Percentiles rank a stretch among this genome's conserved stretches.
These are phyloP conservation scores for Kalmanozyma brasiliensis DNA, from an alignment of 1,284 basidiomycete genomes.

Conservation along the genomic window DNA sequence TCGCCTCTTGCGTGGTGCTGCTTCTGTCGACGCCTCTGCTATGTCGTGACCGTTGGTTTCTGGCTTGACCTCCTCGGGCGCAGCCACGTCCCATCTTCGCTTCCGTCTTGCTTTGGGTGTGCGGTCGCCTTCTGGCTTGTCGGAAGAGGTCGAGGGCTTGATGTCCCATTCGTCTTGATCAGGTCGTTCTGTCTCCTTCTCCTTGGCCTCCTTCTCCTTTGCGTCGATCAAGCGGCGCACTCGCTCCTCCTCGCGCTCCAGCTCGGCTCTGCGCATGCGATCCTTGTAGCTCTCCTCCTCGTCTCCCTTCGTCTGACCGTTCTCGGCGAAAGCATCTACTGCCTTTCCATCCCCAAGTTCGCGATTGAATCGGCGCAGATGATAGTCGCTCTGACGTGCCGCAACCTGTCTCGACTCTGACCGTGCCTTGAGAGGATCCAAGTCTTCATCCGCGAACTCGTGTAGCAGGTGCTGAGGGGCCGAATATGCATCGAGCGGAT, in stretches of 20 bases:
- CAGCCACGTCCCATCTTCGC: conserved; percentile 85
- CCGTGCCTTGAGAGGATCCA: conserved; percentile 93
- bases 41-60: conserved; percentile 16
- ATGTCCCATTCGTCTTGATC: conserved; percentile 66
- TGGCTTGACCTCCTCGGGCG: conserved; percentile 72
- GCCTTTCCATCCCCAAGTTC: conserved; percentile 52
- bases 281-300: conserved; percentile 89
- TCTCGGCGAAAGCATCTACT: conserved; percentile 69
- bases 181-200: conserved; percentile 65
- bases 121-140: conserved; percentile 67
- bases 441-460: conserved; percentile 89
- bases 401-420: conserved; percentile 93
- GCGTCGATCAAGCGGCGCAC: conserved; percentile 87
- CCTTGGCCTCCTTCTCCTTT: conserved; percentile 79
- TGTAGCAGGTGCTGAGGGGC: conserved; percentile 92
- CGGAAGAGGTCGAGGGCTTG: conserved; percentile 15
- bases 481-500: conserved; percentile 71
- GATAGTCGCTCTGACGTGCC: conserved; percentile 92
- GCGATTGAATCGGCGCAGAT: conserved; percentile 82
- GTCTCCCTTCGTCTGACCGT: conserved; percentile 72
- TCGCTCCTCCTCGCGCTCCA: conserved; percentile 92
- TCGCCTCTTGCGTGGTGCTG: conserved; percentile 83
- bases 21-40: conserved; percentile 23
- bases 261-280: conserved; percentile 87
- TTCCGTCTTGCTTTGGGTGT: conserved; percentile 78